Conservation (phyloP, 2,329 filamentous ascomycete genomes). For the Colletotrichum gloeosporioides region DNA sequence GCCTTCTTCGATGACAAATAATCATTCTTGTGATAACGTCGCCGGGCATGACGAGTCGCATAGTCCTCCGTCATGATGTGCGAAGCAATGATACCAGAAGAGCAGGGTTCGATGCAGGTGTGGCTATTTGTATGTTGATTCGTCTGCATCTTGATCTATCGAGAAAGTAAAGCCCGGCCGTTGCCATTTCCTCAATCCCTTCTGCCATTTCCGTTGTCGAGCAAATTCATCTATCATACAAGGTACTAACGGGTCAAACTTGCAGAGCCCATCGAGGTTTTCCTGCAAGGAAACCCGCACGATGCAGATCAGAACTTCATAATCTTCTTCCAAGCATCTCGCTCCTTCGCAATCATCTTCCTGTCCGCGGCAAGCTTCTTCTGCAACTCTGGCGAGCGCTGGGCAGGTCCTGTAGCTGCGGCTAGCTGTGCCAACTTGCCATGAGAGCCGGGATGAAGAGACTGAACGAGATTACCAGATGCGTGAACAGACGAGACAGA, state of each 20-base stretch:
- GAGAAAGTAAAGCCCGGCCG: background rate
- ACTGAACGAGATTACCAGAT: background rate
- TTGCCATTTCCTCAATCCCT: background rate
- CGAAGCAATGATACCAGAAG: background rate
- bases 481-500: background rate
- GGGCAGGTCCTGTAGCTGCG: background rate
- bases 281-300: background rate
- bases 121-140: background rate
- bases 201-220: background rate
- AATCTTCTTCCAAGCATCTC: slow-evolving; percentile 15
- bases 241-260: background rate
- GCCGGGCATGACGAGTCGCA: background rate
- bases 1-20: background rate
- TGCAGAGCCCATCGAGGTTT: background rate
- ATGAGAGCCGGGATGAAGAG: background rate
- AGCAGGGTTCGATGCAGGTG: background rate
- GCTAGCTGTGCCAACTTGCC: background rate
- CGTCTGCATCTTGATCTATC: background rate
- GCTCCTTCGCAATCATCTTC: background rate
- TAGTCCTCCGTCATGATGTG: background rate
- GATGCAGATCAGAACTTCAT: background rate
- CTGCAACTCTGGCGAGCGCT: background rate
- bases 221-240: background rate
- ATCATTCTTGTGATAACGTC: background rate
- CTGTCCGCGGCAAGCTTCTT: background rate